phyloP scores from a whole-genome alignment of 108 stramenopile species.

The Skeletonema potamos region DNA sequence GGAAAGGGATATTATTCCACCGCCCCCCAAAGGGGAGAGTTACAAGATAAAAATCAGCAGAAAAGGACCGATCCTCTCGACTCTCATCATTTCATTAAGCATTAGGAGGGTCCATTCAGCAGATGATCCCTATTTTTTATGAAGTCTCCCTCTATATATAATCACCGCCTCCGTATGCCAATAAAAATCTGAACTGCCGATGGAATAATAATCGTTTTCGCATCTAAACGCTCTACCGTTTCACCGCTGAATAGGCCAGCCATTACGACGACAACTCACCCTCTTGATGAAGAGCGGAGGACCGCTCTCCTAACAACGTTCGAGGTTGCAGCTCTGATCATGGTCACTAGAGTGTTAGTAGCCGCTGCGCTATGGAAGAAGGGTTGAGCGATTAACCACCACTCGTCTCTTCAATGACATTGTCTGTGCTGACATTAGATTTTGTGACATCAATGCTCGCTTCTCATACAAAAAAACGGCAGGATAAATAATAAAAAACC shows the following conservation, averaged over 20 bases:
- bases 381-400: no score
- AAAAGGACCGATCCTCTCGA: no score
- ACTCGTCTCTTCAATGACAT: no score
- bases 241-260: not conserved
- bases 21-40: no score
- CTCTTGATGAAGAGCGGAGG: slow-evolving; percentile 38
- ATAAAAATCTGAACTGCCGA: slow-evolving; percentile 1
- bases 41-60: no score
- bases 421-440: no score
- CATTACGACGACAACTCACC: slow-evolving; percentile 37
- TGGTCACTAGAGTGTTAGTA: slow-evolving; percentile 33
- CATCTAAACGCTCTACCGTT: not conserved
- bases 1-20: not conserved
- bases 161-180: not conserved
- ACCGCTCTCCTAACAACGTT: slow-evolving; percentile 59
- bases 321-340: slow-evolving; percentile 69
- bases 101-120: no score
- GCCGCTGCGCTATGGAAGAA: not conserved
- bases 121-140: not conserved
- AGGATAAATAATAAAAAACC: not conserved
- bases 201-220: not conserved
- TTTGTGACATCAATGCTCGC: not conserved
- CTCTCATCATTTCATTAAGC: no score
- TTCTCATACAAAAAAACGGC: not conserved
- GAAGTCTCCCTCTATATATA: not conserved